A percentile compares a stretch with the other conserved stretches of the same genome.
Evolutionary conservation across 176 grass and related monocot species (phyloP).

Genomic region (Cenchrus fungigraminus): DNA sequence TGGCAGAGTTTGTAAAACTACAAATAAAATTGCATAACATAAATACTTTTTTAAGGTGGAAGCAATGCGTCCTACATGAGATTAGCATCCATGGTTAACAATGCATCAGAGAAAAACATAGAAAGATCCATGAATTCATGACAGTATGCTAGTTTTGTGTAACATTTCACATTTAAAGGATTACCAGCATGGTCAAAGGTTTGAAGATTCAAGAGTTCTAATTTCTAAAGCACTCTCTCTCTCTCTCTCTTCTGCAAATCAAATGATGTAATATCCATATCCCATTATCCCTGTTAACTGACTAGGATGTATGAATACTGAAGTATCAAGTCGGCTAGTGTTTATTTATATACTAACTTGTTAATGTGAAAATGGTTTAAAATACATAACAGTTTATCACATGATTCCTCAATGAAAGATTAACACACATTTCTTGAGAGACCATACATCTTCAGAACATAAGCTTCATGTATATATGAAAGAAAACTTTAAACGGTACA

Average conservation of each 20-base stretch:
- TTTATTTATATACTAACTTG: background rate
- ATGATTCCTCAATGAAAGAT: background rate
- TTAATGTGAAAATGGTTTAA: background rate
- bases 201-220: background rate
- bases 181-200: background rate
- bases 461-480: background rate
- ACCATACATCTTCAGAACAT: background rate
- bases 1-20: background rate
- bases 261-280: background rate
- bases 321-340: background rate
- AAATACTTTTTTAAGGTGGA: conserved; percentile 14
- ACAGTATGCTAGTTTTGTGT: background rate
- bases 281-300: background rate
- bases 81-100: conserved; percentile 7
- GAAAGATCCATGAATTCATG: background rate
- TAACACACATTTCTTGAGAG: background rate
- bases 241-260: background rate
- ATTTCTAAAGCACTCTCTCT: background rate
- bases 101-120: background rate
- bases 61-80: background rate
- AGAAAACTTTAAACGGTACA: conserved; percentile 32
- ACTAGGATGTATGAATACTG: background rate
- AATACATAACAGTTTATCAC: background rate
- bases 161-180: background rate
- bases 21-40: background rate